Percentiles rank a stretch among this genome's conserved stretches.
Evolutionary conservation across 768 basidiomycete species (phyloP).

Genomic region (Leccinum truebloodii): DNA sequence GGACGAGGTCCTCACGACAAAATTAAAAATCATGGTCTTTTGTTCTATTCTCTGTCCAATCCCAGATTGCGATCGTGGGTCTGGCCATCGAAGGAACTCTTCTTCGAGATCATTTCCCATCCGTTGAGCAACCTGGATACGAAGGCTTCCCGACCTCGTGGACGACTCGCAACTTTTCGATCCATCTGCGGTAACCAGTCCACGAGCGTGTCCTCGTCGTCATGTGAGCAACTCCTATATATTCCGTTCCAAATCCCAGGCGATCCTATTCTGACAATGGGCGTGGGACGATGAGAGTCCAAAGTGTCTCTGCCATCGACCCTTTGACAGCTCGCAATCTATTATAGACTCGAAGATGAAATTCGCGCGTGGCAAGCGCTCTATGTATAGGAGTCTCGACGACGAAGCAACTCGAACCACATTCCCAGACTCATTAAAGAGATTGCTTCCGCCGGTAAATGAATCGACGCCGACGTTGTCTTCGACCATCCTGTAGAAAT

Average conservation of each 20-base stretch:
- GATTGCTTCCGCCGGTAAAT: not conserved
- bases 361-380: not conserved
- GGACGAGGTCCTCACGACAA: conserved; percentile 3
- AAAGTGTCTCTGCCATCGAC: not conserved
- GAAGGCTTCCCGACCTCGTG: not conserved
- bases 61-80: conserved; percentile 18
- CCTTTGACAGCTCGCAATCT: not conserved
- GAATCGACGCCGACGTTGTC: not conserved
- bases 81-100: not conserved
- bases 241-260: not conserved
- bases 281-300: conserved; percentile 8
- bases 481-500: not conserved
- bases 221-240: not conserved
- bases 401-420: conserved; percentile 2
- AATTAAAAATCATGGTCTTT: conserved; percentile 2
- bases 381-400: conserved; percentile 1
- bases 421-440: conserved; percentile 17
- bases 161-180: not conserved
- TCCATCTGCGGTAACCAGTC: not conserved
- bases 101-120: conserved; percentile 12
- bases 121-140: conserved; percentile 1
- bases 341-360: conserved; percentile 7
- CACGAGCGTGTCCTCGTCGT: not conserved
- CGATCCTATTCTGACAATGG: not conserved
- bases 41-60: not conserved